These are phyloP conservation scores for Scheffersomyces ergatensis DNA, from an alignment of 805 yeast genomes.

Conservation along the genomic window DNA sequence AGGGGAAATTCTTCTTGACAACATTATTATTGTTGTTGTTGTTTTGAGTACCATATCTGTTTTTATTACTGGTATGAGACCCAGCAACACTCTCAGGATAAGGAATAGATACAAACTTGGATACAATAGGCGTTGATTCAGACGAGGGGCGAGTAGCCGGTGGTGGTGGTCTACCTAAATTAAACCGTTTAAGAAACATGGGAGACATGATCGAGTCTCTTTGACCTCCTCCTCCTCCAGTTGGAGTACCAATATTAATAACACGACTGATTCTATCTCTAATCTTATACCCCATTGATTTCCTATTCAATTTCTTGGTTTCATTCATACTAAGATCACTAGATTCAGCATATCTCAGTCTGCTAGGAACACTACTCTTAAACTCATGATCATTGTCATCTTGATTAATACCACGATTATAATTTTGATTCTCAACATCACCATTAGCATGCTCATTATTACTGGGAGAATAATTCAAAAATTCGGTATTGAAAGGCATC, in stretches of 20 bases:
- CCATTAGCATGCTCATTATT: constrained; percentile 1
- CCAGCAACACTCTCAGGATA: neutral
- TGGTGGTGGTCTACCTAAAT: constrained; percentile 19
- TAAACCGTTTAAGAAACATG: constrained; percentile 28
- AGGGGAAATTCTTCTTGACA: neutral
- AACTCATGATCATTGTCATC: neutral
- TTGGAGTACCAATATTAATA: constrained; percentile 12
- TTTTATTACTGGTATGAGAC: no score
- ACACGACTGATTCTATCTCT: constrained; percentile 22
- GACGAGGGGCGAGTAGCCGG: neutral
- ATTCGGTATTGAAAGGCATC: constrained; percentile 6
- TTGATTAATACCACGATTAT: neutral
- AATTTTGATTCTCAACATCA: constrained; percentile 1
- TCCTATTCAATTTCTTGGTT: constrained; percentile 8
- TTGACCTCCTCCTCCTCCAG: neutral
- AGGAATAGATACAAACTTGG: neutral
- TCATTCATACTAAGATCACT: neutral
- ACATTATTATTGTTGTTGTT: neutral
- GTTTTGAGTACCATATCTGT: no score
- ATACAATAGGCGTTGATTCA: constrained; percentile 2
- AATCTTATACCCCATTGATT: constrained; percentile 13
- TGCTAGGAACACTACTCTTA: neutral
- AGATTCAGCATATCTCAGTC: neutral
- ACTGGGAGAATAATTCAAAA: constrained; percentile 1
- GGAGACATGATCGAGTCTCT: constrained; percentile 23